Conservation (phyloP, 2,329 filamentous ascomycete species). For the Verticillium klebahnii region DNA sequence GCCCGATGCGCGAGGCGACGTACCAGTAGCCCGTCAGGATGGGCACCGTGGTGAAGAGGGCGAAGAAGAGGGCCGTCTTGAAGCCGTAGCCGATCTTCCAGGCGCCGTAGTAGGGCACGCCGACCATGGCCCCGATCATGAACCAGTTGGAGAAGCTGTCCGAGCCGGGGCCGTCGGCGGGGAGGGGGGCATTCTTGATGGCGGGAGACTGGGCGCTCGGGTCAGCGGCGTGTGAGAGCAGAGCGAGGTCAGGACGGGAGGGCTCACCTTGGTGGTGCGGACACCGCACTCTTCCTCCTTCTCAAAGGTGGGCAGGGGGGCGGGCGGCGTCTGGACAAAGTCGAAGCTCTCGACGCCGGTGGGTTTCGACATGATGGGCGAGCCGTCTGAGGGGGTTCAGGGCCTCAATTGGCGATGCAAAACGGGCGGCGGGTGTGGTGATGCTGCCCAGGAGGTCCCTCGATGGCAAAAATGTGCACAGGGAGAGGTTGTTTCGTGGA, state of each 20-base stretch:
- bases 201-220: slow-evolving; percentile 60
- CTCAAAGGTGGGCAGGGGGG: slow-evolving; percentile 42
- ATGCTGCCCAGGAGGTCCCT: neutral
- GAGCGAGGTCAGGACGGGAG: neutral
- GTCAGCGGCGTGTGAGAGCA: neutral
- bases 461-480: neutral
- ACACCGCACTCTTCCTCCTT: slow-evolving; percentile 52
- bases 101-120: slow-evolving; percentile 68
- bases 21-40: slow-evolving; percentile 75
- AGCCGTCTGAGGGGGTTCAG: slow-evolving; percentile 12
- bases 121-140: slow-evolving; percentile 60
- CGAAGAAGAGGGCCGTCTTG: slow-evolving; percentile 78
- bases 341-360: slow-evolving; percentile 53
- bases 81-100: slow-evolving; percentile 74
- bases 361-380: slow-evolving; percentile 35
- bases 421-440: neutral
- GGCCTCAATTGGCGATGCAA: neutral
- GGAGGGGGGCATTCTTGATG: slow-evolving; percentile 83
- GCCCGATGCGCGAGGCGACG: slow-evolving; percentile 65
- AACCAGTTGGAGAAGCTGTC: slow-evolving; percentile 74
- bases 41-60: slow-evolving; percentile 65
- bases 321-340: slow-evolving; percentile 56
- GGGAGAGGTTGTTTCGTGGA: neutral
- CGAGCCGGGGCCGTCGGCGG: slow-evolving; percentile 70
- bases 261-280: slow-evolving; percentile 26